phyloP scores from a whole-genome alignment of 441 rosid species.

The Euphorbia celastroides region DNA sequence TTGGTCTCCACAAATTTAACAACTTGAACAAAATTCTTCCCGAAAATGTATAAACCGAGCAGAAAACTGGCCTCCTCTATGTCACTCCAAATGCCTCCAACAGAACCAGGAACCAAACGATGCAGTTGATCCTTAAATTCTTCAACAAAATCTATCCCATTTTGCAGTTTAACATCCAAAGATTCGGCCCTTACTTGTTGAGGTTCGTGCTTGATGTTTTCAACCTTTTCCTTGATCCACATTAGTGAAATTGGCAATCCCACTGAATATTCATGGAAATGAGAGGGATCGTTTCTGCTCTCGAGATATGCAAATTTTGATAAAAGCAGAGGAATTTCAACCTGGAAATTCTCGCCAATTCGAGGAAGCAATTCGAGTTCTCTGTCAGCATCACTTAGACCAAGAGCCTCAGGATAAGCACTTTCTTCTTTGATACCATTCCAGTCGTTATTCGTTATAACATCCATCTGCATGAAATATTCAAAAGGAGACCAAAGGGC shows the following conservation, averaged over 20 bases:
- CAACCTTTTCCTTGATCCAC: constrained; percentile 36
- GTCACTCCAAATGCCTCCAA: constrained; percentile 44
- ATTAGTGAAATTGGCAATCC: constrained; percentile 40
- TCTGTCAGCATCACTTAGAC: constrained; percentile 22
- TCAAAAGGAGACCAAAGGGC: constrained; percentile 8
- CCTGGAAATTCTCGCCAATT: constrained; percentile 48
- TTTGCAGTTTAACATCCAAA: constrained; percentile 9
- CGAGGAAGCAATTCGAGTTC: constrained; percentile 45
- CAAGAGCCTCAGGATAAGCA: constrained; percentile 24
- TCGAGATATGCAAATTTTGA: constrained; percentile 17
- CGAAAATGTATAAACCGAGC: constrained; percentile 57
- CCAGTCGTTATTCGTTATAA: constrained; percentile 19
- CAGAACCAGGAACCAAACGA: constrained; percentile 49
- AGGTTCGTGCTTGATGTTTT: constrained; percentile 16
- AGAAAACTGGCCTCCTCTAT: constrained; percentile 51
- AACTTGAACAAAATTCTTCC: constrained; percentile 46
- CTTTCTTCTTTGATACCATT: constrained; percentile 24
- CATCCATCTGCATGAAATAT: constrained; percentile 25
- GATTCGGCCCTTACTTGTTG: constrained; percentile 19
- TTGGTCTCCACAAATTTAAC: constrained; percentile 41
- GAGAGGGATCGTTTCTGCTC: constrained; percentile 7
- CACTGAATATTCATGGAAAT: constrained; percentile 18
- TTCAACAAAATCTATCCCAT: constrained; percentile 24
- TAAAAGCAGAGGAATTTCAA: constrained; percentile 36
- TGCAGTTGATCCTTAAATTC: constrained; percentile 26